phyloP scores from a whole-genome alignment of 2,329 filamentous ascomycete species.

The Pestalotiopsis sp. region DNA sequence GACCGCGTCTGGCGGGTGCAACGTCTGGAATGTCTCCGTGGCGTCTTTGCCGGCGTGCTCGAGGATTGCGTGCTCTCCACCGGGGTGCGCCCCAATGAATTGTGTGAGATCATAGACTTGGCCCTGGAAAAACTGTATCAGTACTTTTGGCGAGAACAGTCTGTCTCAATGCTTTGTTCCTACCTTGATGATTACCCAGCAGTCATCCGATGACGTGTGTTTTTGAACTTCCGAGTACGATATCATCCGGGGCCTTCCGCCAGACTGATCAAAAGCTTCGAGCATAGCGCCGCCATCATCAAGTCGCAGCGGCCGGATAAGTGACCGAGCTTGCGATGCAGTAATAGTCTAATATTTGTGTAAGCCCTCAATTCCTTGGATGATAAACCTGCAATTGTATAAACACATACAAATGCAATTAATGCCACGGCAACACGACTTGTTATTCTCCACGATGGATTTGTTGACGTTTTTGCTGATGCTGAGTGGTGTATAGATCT shows the following conservation, averaged over 20 bases:
- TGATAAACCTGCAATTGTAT: too few relatives aligned
- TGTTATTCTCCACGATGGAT: neutral
- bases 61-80: conserved; percentile 2
- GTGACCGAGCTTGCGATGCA: neutral
- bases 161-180: neutral
- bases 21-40: neutral
- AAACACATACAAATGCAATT: neutral
- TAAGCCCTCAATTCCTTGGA: neutral
- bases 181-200: conserved; percentile 7
- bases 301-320: neutral
- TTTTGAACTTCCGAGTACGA: conserved; percentile 1
- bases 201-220: conserved; percentile 1
- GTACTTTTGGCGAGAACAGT: too few relatives aligned
- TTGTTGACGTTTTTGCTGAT: neutral
- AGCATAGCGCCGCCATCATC: neutral
- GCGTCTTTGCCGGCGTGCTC: conserved; percentile 1
- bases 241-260: neutral
- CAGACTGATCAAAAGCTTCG: neutral
- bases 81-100: neutral
- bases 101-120: conserved; percentile 1
- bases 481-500: neutral
- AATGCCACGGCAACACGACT: neutral
- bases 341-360: neutral
- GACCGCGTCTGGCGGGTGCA: neutral
- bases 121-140: neutral